These are phyloP conservation scores for Claviceps pazoutovae DNA, from an alignment of 2,329 filamentous ascomycete species.

Conservation along the genomic window DNA sequence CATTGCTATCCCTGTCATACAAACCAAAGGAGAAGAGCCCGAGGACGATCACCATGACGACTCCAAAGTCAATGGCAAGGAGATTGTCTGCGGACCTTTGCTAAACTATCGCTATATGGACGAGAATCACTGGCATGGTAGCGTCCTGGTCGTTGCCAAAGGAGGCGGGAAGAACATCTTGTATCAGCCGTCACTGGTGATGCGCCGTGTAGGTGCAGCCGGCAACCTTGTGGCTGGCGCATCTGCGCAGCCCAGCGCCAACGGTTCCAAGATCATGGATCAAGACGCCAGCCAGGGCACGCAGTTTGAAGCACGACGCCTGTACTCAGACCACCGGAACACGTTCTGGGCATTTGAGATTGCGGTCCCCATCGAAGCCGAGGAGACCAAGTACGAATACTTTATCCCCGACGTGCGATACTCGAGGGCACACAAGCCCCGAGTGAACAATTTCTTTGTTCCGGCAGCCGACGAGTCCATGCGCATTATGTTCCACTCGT, in stretches of 20 bases:
- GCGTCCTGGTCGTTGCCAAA: constrained; percentile 68
- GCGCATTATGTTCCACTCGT: constrained; percentile 98
- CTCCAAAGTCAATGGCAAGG: constrained; percentile 22
- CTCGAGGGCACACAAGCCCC: constrained; percentile 39
- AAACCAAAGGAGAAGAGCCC: constrained; percentile 1
- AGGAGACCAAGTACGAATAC: constrained; percentile 70
- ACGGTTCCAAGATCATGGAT: constrained; percentile 8
- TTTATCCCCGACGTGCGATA: constrained; percentile 52
- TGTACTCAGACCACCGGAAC: constrained; percentile 52
- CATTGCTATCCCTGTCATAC: constrained; percentile 30
- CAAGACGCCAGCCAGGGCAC: constrained; percentile 27
- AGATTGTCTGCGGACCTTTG: constrained; percentile 58
- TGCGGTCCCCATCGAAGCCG: constrained; percentile 55
- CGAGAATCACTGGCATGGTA: constrained; percentile 64
- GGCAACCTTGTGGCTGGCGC: constrained; percentile 7
- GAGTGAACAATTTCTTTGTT: constrained; percentile 65
- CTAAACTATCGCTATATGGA: constrained; percentile 69
- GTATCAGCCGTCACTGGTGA: constrained; percentile 41
- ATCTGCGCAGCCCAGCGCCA: constrained; percentile 16
- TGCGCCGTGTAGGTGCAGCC: constrained; percentile 29
- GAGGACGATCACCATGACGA: constrained; percentile 5
- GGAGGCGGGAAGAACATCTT: constrained; percentile 50
- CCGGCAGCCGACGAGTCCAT: constrained; percentile 74
- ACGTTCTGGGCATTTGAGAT: constrained; percentile 94
- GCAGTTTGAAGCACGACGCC: constrained; percentile 26